Percentiles rank a stretch among this genome's conserved stretches.
These are phyloP conservation scores for Botrytis paeoniae DNA, from an alignment of 2,329 filamentous ascomycete species.

Conservation along the genomic window DNA sequence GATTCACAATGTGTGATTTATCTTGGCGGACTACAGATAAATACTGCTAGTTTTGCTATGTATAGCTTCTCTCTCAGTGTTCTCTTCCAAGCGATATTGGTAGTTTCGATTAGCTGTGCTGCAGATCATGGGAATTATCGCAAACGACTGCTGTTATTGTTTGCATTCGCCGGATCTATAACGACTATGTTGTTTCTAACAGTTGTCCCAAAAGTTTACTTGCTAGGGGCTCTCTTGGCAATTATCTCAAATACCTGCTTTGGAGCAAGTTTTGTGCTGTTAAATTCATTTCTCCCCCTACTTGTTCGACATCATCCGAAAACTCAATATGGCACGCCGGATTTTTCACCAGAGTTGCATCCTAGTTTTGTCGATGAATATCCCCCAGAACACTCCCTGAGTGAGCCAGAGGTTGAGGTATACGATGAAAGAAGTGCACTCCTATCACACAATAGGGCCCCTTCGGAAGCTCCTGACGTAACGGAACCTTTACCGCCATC, in stretches of 20 bases:
- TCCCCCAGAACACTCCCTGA: constrained; percentile 22
- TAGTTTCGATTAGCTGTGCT: constrained; percentile 93
- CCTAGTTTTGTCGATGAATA: constrained; percentile 27
- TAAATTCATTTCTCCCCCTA: constrained; percentile 92
- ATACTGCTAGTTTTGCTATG: constrained; percentile 96
- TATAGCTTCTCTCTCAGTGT: constrained; percentile 96
- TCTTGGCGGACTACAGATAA: constrained; percentile 80
- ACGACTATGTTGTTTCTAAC: constrained; percentile 87
- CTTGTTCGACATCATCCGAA: constrained; percentile 77
- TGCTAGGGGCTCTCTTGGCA: constrained; percentile 78
- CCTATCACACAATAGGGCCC: constrained; percentile 33
- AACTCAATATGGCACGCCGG: constrained; percentile 32
- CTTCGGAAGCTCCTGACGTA: constrained; percentile 21
- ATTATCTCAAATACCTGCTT: constrained; percentile 93
- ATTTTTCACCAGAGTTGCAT: constrained; percentile 30
- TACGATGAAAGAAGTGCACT: constrained; percentile 49
- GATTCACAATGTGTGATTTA: constrained; percentile 75
- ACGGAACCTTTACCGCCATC: constrained; percentile 39
- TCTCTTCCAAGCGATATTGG: constrained; percentile 79
- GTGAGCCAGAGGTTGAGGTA: constrained; percentile 25
- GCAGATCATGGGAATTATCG: constrained; percentile 92
- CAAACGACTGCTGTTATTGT: constrained; percentile 81
- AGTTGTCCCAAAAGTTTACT: constrained; percentile 69
- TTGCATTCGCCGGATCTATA: constrained; percentile 76
- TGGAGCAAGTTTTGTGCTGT: constrained; percentile 87